Percentiles rank a stretch among this genome's conserved stretches.
These are phyloP conservation scores for Pseudocercospora cruenta DNA, from an alignment of 2,329 filamentous ascomycete genomes.

Conservation along the genomic window DNA sequence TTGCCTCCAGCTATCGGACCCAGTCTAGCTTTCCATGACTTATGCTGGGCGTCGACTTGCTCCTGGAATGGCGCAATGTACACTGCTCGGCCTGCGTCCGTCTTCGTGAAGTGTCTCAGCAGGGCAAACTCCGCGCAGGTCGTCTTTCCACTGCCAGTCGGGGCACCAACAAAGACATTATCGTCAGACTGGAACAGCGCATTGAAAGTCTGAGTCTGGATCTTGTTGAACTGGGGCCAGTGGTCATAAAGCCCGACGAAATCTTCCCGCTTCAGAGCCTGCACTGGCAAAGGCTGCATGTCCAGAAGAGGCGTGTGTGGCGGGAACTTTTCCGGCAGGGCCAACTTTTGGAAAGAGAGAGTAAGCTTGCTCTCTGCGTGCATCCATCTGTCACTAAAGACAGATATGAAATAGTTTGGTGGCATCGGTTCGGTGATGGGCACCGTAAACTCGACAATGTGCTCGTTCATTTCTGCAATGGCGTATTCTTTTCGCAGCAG, in stretches of 20 bases:
- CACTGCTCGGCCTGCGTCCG: slow-evolving; percentile 75
- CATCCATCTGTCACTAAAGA: slow-evolving; percentile 97
- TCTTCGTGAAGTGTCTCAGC: slow-evolving; percentile 80
- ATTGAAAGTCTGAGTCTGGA: slow-evolving; percentile 97
- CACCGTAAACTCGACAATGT: slow-evolving; percentile 93
- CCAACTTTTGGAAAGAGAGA: slow-evolving; percentile 91
- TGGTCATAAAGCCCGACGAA: slow-evolving; percentile 79
- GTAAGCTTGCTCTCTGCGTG: slow-evolving; percentile 92
- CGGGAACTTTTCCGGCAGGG: slow-evolving; percentile 92
- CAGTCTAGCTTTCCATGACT: slow-evolving; percentile 84
- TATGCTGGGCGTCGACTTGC: slow-evolving; percentile 77
- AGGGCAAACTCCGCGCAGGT: slow-evolving; percentile 94
- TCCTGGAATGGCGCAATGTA: slow-evolving; percentile 96
- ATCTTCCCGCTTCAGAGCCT: slow-evolving; percentile 83
- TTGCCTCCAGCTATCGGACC: slow-evolving; percentile 76
- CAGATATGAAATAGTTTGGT: slow-evolving; percentile 96
- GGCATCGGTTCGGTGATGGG: slow-evolving; percentile 97
- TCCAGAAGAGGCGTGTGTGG: slow-evolving; percentile 91
- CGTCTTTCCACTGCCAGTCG: slow-evolving; percentile 94
- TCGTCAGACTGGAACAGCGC: slow-evolving; percentile 88
- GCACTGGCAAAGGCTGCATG: slow-evolving; percentile 85
- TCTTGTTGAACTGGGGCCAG: slow-evolving; percentile 91
- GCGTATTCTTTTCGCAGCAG: slow-evolving; percentile 89
- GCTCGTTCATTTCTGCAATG: slow-evolving; percentile 82
- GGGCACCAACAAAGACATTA: slow-evolving; percentile 90